phyloP scores from a whole-genome alignment of 129 eudicot genomes.

The Flaveria bidentis region DNA sequence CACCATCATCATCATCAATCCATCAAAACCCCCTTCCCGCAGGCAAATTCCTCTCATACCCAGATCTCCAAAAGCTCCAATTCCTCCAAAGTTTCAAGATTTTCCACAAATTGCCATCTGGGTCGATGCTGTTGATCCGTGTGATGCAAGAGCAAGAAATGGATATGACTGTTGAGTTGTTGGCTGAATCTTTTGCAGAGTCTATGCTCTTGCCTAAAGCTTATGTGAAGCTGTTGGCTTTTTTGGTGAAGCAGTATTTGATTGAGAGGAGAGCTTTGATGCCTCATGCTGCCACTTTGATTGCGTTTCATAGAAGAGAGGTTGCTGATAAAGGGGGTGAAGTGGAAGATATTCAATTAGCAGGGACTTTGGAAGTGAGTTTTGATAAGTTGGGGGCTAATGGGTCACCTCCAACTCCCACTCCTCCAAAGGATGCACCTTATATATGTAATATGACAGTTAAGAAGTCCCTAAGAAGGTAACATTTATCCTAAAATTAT shows the following conservation, averaged over 20 bases:
- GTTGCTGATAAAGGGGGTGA: slow-evolving; percentile 46
- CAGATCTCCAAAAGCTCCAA: slow-evolving; percentile 70
- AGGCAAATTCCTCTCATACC: slow-evolving; percentile 50
- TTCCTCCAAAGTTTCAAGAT: slow-evolving; percentile 47
- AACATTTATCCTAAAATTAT: neutral
- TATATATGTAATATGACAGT: slow-evolving; percentile 94
- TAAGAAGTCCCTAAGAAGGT: slow-evolving; percentile 79
- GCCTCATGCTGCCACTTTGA: slow-evolving; percentile 80
- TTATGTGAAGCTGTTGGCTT: slow-evolving; percentile 64
- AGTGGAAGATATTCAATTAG: slow-evolving; percentile 51
- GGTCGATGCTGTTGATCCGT: slow-evolving; percentile 63
- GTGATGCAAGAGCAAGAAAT: slow-evolving; percentile 79
- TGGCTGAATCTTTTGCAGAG: slow-evolving; percentile 92
- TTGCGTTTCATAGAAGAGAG: slow-evolving; percentile 59
- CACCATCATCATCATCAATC: slow-evolving; percentile 39
- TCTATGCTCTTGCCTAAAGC: slow-evolving; percentile 70
- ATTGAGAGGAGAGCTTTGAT: slow-evolving; percentile 63
- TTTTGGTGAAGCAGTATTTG: slow-evolving; percentile 72
- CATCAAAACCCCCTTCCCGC: slow-evolving; percentile 51
- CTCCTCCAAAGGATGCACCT: slow-evolving; percentile 75
- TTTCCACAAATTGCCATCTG: slow-evolving; percentile 67
- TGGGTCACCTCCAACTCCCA: slow-evolving; percentile 83
- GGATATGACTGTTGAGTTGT: slow-evolving; percentile 61
- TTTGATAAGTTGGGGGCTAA: slow-evolving; percentile 82
- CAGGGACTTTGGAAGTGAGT: slow-evolving; percentile 90